A percentile compares a stretch with the other conserved stretches of the same genome.
phyloP scores from a whole-genome alignment of 148 eudicot species.

The Cornus kousa region DNA sequence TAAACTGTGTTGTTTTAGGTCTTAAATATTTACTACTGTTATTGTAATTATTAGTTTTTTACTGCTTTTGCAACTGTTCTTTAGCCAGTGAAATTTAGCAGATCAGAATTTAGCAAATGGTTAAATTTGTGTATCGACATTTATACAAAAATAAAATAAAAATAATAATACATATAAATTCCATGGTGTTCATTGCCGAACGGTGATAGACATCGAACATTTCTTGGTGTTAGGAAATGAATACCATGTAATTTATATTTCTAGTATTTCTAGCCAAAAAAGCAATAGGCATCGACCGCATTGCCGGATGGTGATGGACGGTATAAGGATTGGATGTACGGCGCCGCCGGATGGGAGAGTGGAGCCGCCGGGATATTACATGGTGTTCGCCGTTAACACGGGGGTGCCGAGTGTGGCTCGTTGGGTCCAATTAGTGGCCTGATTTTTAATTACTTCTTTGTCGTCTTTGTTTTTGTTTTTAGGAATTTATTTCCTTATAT shows the following conservation, averaged over 20 bases:
- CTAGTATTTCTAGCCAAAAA: no score
- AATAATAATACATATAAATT: no score
- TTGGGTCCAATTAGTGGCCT: slow-evolving; percentile 61
- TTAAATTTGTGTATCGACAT: no score
- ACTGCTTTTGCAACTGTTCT: neutral
- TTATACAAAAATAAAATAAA: no score
- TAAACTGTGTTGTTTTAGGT: no score
- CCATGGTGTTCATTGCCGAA: no score
- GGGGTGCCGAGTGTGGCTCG: slow-evolving; percentile 80
- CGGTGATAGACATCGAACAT: no score
- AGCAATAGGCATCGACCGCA: no score
- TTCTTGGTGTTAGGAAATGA: no score
- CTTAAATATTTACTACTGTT: neutral
- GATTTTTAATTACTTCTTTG: neutral
- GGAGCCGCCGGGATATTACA: slow-evolving; percentile 89
- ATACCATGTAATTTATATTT: no score
- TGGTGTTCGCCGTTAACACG: slow-evolving; percentile 79
- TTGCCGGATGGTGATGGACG: no score
- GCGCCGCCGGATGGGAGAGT: slow-evolving; percentile 60
- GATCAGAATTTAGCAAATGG: no score
- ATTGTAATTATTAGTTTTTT: neutral
- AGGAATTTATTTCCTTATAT: neutral
- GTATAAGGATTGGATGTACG: slow-evolving; percentile 44
- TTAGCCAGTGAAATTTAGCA: neutral
- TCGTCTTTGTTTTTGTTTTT: slow-evolving; percentile 1